phyloP scores from a whole-genome alignment of 441 rosid genomes.

The Populus hybrid region DNA sequence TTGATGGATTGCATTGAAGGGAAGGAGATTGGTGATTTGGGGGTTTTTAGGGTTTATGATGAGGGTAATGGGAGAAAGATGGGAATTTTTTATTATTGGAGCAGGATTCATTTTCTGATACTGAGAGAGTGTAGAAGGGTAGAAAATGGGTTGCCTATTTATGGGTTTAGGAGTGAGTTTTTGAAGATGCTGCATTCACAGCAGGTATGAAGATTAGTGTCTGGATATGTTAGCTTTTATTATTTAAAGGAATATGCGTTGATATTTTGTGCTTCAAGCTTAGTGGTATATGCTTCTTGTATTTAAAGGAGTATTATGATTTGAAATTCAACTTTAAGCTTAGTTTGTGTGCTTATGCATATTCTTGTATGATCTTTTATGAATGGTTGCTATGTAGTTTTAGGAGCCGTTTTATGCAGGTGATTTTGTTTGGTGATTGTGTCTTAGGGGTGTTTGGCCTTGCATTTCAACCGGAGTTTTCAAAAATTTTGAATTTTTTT shows the following conservation, averaged over 20 bases:
- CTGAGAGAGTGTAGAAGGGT: conserved; percentile 22
- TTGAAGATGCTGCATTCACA: conserved; percentile 15
- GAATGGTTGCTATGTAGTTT: not conserved
- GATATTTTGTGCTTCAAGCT: not conserved
- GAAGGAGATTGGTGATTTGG: conserved; percentile 10
- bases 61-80: not conserved
- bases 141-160: conserved; percentile 22
- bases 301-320: not conserved
- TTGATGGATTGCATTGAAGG: conserved; percentile 16
- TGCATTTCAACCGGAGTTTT: no score
- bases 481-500: no score
- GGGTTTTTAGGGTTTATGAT: conserved; percentile 14
- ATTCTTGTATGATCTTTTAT: not conserved
- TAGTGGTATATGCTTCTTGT: no score
- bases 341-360: not conserved
- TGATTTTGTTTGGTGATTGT: not conserved
- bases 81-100: conserved; percentile 4
- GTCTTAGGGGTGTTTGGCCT: not conserved
- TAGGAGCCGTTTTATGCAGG: not conserved
- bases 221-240: not conserved
- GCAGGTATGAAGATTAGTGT: conserved; percentile 10
- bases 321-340: not conserved
- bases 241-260: not conserved
- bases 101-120: conserved; percentile 10
- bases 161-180: conserved; percentile 27